Base-by-base conservation (phyloP, 768 basidiomycete genomes). In the Lepiota brunneoincarnata region DNA sequence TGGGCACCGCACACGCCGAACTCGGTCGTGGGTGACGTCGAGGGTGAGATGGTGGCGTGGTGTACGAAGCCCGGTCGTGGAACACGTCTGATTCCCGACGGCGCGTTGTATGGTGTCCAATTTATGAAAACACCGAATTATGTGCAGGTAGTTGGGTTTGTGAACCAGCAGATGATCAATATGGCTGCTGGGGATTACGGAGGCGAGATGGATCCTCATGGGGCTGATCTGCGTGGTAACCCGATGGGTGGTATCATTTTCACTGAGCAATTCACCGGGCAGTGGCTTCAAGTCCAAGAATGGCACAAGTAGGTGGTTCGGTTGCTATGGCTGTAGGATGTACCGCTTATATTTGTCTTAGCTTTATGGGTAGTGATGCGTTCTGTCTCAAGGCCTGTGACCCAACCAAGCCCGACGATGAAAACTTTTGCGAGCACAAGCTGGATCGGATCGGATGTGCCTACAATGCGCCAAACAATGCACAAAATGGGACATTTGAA, bases 161-260 rank as follows among this genome's bases (percentile, higher is more conserved):
- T 86, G 58, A 46, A 56, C 39, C 90, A 93, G 71, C 74, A 72
- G 4, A 59, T 66, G 49, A 69, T 93, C 59, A 75, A 89, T 67
- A 64, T 92, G 41, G 56, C 68, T 2, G 20, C 66, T 0, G 68
- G 57, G 5, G 91, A 93, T 61, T 78, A 64, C 31, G 91, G 91
- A 56, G 91, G 91, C 45, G 91, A 92, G 68, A 79, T 90, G 58
- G 86, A 91, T 65, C 82, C 87, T 11, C 84, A 87, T 56, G 88
- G 89, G 37, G 87, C 87, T 51, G 88, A 90, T 64, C 48, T 64
- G 42, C 20, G 55, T 15, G 46, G 86, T 12, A 89, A 87, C 68
- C 83, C 86, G 2, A 72, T 87, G 20, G 88, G 88, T 58, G 85
- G 79, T 35, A 64, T 89, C 20, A 44, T 60, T 1, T 60, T 55